Conservation (phyloP, 192 early-diverging fungal genomes). For the Gonapodya prolifera region DNA sequence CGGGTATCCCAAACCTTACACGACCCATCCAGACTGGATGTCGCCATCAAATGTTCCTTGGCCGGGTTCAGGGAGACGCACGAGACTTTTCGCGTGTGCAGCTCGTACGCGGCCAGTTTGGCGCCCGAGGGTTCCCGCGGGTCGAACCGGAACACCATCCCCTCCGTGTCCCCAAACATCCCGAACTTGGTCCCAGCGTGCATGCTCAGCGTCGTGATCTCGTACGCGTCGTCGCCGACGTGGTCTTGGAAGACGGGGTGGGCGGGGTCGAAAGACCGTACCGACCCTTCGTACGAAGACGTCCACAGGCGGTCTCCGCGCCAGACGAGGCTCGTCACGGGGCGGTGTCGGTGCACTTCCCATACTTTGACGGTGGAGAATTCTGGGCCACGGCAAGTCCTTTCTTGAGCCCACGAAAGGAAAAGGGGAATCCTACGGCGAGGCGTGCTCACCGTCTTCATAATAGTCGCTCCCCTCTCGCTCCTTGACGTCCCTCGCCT, state of each 20-base stretch:
- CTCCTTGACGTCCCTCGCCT: not conserved
- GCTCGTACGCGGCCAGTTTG: not conserved
- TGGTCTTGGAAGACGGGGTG: not conserved
- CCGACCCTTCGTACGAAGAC: slow-evolving; percentile 2
- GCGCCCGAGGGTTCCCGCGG: not conserved
- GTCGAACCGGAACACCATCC: not conserved
- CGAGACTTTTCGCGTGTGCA: not conserved
- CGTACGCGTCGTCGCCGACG: not conserved
- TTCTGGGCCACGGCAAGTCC: not conserved
- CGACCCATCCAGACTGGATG: not conserved
- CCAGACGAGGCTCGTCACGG: not conserved
- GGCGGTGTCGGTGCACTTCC: not conserved
- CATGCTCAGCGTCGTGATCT: not conserved
- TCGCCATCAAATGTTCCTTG: not conserved
- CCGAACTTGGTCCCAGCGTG: not conserved
- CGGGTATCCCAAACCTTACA: not conserved
- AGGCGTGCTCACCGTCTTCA: not conserved
- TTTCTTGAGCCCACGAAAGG: not conserved
- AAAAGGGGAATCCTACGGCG: too few relatives aligned
- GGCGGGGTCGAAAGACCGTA: not conserved
- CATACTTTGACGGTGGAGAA: not conserved
- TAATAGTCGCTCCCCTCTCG: not conserved
- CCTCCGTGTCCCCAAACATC: not conserved
- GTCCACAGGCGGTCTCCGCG: not conserved
- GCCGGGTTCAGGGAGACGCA: not conserved